Base-by-base conservation (phyloP, 1,284 basidiomycete species). In the Hymenochaete sp. region DNA sequence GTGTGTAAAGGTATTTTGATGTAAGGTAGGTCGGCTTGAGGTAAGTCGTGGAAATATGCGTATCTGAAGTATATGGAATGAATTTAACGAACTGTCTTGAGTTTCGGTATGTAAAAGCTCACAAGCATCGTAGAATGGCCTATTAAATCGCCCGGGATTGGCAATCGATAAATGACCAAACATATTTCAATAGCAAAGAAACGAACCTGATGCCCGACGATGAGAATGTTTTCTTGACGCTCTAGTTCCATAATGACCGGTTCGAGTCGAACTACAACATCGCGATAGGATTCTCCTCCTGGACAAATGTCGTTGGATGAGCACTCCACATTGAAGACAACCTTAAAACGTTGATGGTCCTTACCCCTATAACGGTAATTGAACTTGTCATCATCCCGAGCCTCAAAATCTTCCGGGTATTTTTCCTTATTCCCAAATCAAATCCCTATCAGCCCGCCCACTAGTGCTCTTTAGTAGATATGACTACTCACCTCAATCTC, bases 191-290 rank as follows among this genome's bases (percentile, higher is more conserved):
- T 4, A 18, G 6, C 46, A 52, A 14, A 51, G 44, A 29, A 47
- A 32, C 54, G 67, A 36, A 81, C 84, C 68, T 97, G 93, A 65
- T 99, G 96, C 1, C 93, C 93, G 42, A 99, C 86, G 55, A 99
- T 90, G 28, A 99, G 68, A 51, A 99, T 93, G 59, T 98, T 97
- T 62, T 95, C 88, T 62, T 97, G 93, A 44, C 96, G 72, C 63
- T 99, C 96, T 14, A 98, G 76, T 64, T 99, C 96, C 90, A 98
- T 98, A 56, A 99, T 98, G 44, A 98, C 88, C 10, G 96, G 96
- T 62, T 99, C 96, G 21, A 99, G 72, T 24, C 95, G 80, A 4
- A 93, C 81, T n/a, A 98, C 92, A 7, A 93, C 90, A 60, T 97
- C 93, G 19, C 93, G 79, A 62, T 97, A 97, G 3, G 91, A 93